Evolutionary conservation across 768 basidiomycete species (phyloP).

Genomic region (Amyloporia xantha): DNA sequence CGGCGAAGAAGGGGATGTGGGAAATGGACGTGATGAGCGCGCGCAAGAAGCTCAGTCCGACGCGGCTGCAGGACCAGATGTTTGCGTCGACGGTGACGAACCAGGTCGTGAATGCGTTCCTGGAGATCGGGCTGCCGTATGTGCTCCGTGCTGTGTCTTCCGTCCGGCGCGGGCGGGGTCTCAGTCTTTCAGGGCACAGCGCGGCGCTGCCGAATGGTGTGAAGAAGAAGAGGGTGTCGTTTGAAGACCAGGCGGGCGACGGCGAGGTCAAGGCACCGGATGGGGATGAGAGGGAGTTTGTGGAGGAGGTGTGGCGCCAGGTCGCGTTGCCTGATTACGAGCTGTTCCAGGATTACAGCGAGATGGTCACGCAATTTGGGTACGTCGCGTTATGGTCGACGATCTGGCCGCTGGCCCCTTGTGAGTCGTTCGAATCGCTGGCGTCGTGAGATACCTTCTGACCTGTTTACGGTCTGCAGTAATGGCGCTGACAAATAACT

Average conservation of each 20-base stretch:
- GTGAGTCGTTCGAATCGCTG: conserved; percentile 38
- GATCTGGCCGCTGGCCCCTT: conserved; percentile 88
- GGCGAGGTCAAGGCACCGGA: conserved; percentile 42
- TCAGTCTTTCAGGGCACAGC: conserved; percentile 13
- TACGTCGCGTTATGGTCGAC: conserved; percentile 90
- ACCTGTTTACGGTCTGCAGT: too few species aligned
- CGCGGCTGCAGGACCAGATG: conserved; percentile 81
- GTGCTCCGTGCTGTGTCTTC: conserved; percentile 53
- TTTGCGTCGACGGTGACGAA: conserved; percentile 90
- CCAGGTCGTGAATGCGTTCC: conserved; percentile 72
- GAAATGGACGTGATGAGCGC: conserved; percentile 44
- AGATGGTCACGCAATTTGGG: conserved; percentile 96
- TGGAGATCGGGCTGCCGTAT: conserved; percentile 79
- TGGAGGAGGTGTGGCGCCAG: conserved; percentile 74
- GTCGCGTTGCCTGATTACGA: conserved; percentile 76
- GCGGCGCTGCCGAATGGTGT: conserved; percentile 14
- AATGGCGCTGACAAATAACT: conserved; percentile 88
- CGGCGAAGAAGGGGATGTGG: conserved; percentile 32
- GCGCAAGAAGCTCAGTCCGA: conserved; percentile 54
- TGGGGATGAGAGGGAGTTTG: conserved; percentile 65
- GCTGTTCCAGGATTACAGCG: conserved; percentile 83
- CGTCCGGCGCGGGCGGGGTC: conserved; percentile 39
- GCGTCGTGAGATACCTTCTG: too few species aligned
- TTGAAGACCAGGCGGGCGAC: conserved; percentile 60
- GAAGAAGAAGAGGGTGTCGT: conserved; percentile 54